A percentile compares a stretch with the other conserved stretches of the same genome.
Conservation (phyloP, 805 yeast genomes). For the Cyberlindnera galapagoensis region DNA sequence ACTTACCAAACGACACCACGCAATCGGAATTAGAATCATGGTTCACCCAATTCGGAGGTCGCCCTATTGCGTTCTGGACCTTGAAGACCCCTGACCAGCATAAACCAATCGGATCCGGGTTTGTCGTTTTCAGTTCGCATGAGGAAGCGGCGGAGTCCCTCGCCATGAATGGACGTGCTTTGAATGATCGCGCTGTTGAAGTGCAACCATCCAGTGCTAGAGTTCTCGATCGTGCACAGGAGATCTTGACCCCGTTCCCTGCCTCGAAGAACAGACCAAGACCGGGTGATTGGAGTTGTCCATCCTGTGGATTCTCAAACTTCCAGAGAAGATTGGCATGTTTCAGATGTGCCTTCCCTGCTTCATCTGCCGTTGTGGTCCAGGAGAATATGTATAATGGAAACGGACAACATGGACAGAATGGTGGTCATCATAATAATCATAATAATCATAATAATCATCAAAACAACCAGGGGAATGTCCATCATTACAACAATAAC, state of each 20-base stretch:
- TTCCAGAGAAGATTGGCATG: slow-evolving; percentile 93
- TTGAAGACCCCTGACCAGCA: slow-evolving; percentile 54
- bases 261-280: slow-evolving; percentile 80
- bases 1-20: slow-evolving; percentile 79
- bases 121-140: slow-evolving; percentile 77
- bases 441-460: slow-evolving; percentile 5
- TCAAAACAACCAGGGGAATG: slow-evolving; percentile 4
- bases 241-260: slow-evolving; percentile 78
- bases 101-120: slow-evolving; percentile 59
- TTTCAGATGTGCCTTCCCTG: slow-evolving; percentile 87
- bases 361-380: slow-evolving; percentile 61
- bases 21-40: slow-evolving; percentile 87
- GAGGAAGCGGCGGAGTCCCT: slow-evolving; percentile 81
- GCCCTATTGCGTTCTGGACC: slow-evolving; percentile 89
- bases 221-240: slow-evolving; percentile 77
- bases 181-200: slow-evolving; percentile 71
- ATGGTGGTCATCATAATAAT: slow-evolving; percentile 2
- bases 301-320: slow-evolving; percentile 90
- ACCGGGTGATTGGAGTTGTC: slow-evolving; percentile 99
- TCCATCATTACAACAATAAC: slow-evolving; percentile 12
- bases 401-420: slow-evolving; percentile 1
- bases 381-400: slow-evolving; percentile 43
- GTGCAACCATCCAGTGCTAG: slow-evolving; percentile 79
- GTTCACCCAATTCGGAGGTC: slow-evolving; percentile 82
- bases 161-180: slow-evolving; percentile 68